Evolutionary conservation across 495 filamentous ascomycete species (phyloP).

Genomic region (Annulohypoxylon moriforme): DNA sequence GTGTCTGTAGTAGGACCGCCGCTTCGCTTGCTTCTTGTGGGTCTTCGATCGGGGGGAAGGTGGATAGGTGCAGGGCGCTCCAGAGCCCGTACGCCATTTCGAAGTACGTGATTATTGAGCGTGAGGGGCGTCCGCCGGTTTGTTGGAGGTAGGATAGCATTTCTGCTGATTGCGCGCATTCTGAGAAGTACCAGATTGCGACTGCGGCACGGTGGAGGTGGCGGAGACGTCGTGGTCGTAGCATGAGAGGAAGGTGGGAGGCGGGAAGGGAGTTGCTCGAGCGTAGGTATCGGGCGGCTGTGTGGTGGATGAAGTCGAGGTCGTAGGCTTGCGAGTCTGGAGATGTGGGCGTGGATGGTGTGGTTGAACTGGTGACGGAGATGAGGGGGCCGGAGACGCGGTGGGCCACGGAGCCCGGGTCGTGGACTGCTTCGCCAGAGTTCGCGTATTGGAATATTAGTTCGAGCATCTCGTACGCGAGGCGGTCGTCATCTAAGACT

Average conservation of each 20-base stretch:
- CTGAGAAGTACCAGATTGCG: slow-evolving; percentile 35
- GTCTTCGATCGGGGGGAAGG: slow-evolving; percentile 33
- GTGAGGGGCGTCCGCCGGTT: neutral
- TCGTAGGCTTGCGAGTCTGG: slow-evolving; percentile 20
- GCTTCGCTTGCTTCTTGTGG: slow-evolving; percentile 22
- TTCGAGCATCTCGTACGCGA: slow-evolving; percentile 34
- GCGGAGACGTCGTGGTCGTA: slow-evolving; percentile 30
- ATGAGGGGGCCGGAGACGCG: slow-evolving; percentile 32
- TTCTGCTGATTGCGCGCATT: slow-evolving; percentile 17
- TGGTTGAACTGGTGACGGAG: neutral
- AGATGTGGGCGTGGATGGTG: neutral
- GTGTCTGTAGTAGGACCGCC: slow-evolving; percentile 20
- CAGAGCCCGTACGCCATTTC: slow-evolving; percentile 48
- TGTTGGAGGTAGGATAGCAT: slow-evolving; percentile 20
- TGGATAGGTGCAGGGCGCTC: slow-evolving; percentile 32
- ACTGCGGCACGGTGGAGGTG: slow-evolving; percentile 31
- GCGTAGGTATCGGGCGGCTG: slow-evolving; percentile 42
- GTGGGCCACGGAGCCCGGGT: slow-evolving; percentile 29
- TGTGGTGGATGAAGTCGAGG: slow-evolving; percentile 43
- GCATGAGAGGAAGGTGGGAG: slow-evolving; percentile 17
- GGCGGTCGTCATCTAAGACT: slow-evolving; percentile 7
- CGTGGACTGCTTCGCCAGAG: slow-evolving; percentile 38
- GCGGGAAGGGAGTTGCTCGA: slow-evolving; percentile 24
- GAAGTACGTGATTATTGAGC: slow-evolving; percentile 32
- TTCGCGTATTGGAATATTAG: slow-evolving; percentile 42